Evolutionary conservation across 305 asterid genomes (phyloP), one percentile per base, ranked within the genome.

Genomic region (Fraxinus sp.): DNA sequence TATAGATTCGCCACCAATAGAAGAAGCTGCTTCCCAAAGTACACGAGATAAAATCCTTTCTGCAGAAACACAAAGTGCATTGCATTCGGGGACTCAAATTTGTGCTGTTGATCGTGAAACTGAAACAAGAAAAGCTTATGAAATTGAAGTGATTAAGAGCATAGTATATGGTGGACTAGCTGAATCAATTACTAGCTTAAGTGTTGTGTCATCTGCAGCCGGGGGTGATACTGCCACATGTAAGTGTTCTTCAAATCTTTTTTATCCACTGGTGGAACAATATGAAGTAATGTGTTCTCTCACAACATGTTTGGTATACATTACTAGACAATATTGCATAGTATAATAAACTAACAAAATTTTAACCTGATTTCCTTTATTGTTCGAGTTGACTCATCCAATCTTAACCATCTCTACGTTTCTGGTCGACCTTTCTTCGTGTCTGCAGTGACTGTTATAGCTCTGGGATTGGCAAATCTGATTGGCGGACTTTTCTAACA

Each of bases 91-190:
- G 59, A 70, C 90, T 79, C 93, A 83, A 87, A 81, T 2, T 30
- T 57, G 76, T 28, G 72, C 28, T 43, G 86, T 85, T 46, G 90
- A 79, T 37, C 52, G 73, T 36, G 91, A 83, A 76, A 78, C 75
- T 16, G 91, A 79, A 82, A 86, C 9, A 70, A 88, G 90, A 80
- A 87, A 86, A 75, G 90, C 83, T 77, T 59, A 78, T 77, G 82
- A 79, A 84, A 83, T 93, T 52, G 98, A 96, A 87, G 94, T 96
- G 59, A 84, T 96, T 57, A 96, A 94, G 79, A 94, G 98, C 90
- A 87, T 96, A 71, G 94, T 93, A 57, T 94, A 92, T 75, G 98
- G 99, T 14, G 98, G 98, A n/a, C 90, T 96, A 74, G 92, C 95
- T 1, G 98, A 96, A 86, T 90, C 94, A 11, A 87, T 96, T 55